Evolutionary conservation across 2,329 filamentous ascomycete genomes (phyloP).

Genomic region (Talaromyces rugulosus): DNA sequence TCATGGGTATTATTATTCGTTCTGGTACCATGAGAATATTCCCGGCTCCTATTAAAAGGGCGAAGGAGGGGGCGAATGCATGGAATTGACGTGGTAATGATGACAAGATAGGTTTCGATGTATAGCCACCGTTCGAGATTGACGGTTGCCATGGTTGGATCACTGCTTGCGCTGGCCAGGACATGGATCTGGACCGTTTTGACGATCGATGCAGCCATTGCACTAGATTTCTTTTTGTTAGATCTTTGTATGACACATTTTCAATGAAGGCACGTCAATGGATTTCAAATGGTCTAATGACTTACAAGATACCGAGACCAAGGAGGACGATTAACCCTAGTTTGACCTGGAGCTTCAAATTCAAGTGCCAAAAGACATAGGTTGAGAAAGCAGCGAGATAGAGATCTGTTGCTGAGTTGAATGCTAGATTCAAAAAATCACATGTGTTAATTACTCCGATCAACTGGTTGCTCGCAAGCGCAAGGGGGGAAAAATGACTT

Average conservation of each 20-base stretch:
- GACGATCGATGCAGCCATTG: constrained; percentile 24
- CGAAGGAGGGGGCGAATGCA: constrained; percentile 22
- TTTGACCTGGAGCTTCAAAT: constrained; percentile 26
- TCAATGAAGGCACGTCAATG: no score
- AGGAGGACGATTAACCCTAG: constrained; percentile 25
- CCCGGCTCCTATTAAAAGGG: neutral
- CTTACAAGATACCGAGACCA: constrained; percentile 29
- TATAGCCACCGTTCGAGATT: constrained; percentile 25
- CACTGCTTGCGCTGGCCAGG: constrained; percentile 13
- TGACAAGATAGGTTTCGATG: constrained; percentile 27
- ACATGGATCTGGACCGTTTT: constrained; percentile 20
- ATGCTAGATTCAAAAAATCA: constrained; percentile 10
- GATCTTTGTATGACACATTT: neutral
- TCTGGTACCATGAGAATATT: neutral
- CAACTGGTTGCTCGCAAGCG: neutral
- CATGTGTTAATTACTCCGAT: neutral
- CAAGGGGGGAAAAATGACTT: neutral
- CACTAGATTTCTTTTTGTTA: constrained; percentile 12
- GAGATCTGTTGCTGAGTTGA: constrained; percentile 27
- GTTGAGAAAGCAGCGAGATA: constrained; percentile 27
- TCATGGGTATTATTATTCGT: neutral
- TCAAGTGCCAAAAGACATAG: constrained; percentile 30
- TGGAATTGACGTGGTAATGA: constrained; percentile 28
- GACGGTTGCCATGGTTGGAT: constrained; percentile 20
- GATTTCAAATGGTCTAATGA: neutral